Evolutionary conservation across 768 basidiomycete species (phyloP), one percentile per base, ranked within the genome.

Genomic region (Chalciporus piperatus): DNA sequence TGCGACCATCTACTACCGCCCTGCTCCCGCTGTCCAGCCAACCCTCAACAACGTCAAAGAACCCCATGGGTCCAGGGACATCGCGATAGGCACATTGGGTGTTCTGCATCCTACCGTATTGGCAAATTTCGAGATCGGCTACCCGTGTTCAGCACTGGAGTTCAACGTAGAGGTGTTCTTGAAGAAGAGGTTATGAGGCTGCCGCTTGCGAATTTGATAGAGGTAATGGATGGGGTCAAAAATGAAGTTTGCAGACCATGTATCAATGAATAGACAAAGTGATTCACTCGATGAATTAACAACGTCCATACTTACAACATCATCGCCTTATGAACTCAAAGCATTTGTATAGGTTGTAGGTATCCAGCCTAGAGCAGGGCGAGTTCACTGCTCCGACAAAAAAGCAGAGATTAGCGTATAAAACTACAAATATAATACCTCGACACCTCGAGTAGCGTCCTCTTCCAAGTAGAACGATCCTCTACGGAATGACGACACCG

Each of bases 161-260:
- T 93, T 99, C 69, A 87, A 86, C 27, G 76, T 98, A 41, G 95
- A 98, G 70, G 90, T 90, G n/a, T 92, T 99, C 79, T 85, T 89
- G 74, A 89, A 86, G 70, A 76, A 55, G 43, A 41, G 45, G 79
- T 59, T 43, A 42, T 60, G 47, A 58, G 48, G 10, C 22, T 42
- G 45, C 19, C 30, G 4, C n/a, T 45, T 38, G n/a, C 11, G 39
- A 48, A 50, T 43, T 9, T 32, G 32, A 13, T 45, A 57, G 47
- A 47, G 20, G 10, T 32, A 33, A 22, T 16, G 22, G 22, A 22
- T 22, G 22, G 4, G 22, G 47, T 37, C 10, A 37, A 23, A 16
- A 27, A 30, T 41, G 32, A 60, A 40, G 23, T 45, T 46, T 44
- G 45, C 19, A 17, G 14, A 30, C 47, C 46, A 39, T 27, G 41